These are phyloP conservation scores for Calocybe gangraenosa DNA, from an alignment of 768 basidiomycete species.

Conservation along the genomic window DNA sequence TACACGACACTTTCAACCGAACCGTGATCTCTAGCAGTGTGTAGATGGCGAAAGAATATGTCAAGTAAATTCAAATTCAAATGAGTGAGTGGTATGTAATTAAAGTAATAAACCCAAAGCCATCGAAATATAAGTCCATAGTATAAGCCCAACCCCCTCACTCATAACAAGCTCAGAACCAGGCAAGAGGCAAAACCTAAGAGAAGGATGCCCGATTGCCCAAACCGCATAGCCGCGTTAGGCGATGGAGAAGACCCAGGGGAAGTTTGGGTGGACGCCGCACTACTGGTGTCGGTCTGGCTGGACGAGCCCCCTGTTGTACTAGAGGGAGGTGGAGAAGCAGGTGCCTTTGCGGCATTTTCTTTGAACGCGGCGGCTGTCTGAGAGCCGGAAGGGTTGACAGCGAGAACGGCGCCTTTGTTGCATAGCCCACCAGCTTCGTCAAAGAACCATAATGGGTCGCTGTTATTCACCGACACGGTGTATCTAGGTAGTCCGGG, in stretches of 20 bases:
- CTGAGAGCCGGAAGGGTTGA: constrained; percentile 30
- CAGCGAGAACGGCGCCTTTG: constrained; percentile 33
- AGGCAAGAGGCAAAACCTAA: constrained; percentile 5
- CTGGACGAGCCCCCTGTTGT: not conserved
- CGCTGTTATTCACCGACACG: constrained; percentile 29
- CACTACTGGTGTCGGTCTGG: constrained; percentile 2
- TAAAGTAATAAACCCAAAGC: too few relatives aligned
- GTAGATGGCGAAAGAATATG: too few relatives aligned
- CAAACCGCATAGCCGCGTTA: constrained; percentile 7
- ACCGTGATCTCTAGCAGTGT: too few relatives aligned
- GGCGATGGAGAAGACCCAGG: constrained; percentile 5
- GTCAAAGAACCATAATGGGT: constrained; percentile 37
- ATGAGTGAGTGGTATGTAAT: too few relatives aligned
- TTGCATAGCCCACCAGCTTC: constrained; percentile 34
- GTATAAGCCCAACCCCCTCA: too few relatives aligned
- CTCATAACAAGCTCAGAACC: constrained; percentile 7
- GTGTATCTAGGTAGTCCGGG: constrained; percentile 27
- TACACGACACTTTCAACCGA: too few relatives aligned
- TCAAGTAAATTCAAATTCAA: too few relatives aligned
- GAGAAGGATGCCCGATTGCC: constrained; percentile 2
- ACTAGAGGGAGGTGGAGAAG: constrained; percentile 13
- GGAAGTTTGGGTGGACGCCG: constrained; percentile 5
- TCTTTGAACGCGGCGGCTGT: constrained; percentile 30
- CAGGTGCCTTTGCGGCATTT: constrained; percentile 29
- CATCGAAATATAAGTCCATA: not conserved